Conservation (phyloP, 2,329 filamentous ascomycete genomes). For the Epichloe uncinata region DNA sequence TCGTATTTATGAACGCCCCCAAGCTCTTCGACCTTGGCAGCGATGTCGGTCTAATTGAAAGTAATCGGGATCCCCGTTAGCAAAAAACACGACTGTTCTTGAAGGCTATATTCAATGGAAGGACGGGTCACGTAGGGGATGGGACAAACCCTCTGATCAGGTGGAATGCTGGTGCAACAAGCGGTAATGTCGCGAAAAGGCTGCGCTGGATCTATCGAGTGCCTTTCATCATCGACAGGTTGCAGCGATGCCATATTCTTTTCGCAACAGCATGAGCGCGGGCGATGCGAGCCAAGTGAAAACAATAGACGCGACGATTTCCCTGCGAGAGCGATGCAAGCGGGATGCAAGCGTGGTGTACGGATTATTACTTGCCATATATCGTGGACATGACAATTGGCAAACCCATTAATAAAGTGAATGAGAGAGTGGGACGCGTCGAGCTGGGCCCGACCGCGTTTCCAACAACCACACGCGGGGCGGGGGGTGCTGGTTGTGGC, state of each 20-base stretch:
- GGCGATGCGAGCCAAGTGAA: background rate
- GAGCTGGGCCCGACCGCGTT: background rate
- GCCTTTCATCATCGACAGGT: conserved; percentile 13
- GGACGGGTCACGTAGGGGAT: background rate
- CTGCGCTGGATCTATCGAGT: conserved; percentile 39
- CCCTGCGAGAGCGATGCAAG: background rate
- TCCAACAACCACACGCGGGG: background rate
- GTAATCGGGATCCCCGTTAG: background rate
- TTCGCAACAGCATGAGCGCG: background rate
- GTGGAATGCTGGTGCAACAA: conserved; percentile 76
- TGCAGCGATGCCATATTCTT: conserved; percentile 17
- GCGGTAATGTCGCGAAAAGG: conserved; percentile 62
- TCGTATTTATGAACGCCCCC: conserved; percentile 82
- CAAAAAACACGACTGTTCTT: background rate
- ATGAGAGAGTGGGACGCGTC: conserved; percentile 1
- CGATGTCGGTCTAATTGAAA: conserved; percentile 38
- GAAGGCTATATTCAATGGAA: too few species aligned
- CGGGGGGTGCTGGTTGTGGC: too few species aligned
- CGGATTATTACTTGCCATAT: too few species aligned
- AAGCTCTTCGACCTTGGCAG: conserved; percentile 58
- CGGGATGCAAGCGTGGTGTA: background rate
- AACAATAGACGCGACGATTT: background rate
- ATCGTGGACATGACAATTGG: background rate
- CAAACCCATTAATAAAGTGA: background rate
- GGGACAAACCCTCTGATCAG: conserved; percentile 56